Percentiles rank a stretch among this genome's conserved stretches.
phyloP scores from a whole-genome alignment of 257 asterid genomes.

The Ilex aquifolium region DNA sequence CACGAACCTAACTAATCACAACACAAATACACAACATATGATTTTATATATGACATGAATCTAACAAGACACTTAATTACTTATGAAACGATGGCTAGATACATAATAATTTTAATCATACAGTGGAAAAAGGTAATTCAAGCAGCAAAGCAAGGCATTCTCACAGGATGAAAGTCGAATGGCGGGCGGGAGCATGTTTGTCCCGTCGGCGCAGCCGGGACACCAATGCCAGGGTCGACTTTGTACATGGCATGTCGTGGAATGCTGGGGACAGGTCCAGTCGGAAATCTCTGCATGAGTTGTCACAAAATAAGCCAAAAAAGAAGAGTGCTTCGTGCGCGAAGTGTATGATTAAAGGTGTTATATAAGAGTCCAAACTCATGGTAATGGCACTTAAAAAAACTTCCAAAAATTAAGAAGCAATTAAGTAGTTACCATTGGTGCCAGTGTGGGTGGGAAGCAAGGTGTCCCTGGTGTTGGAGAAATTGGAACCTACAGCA shows the following conservation, averaged over 20 bases:
- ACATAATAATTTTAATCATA: no score
- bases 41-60: no score
- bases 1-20: no score
- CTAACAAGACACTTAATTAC: no score
- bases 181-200: conserved; percentile 58
- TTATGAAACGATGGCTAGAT: no score
- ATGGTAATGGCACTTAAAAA: not conserved
- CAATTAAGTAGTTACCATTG: conserved; percentile 32
- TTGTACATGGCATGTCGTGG: conserved; percentile 50
- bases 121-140: not conserved
- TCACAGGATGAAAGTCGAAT: conserved; percentile 62
- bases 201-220: conserved; percentile 25
- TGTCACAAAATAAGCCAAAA: conserved; percentile 1
- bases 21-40: no score
- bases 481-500: conserved; percentile 41
- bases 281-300: conserved; percentile 43
- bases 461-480: conserved; percentile 59
- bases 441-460: conserved; percentile 39
- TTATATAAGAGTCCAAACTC: no score
- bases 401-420: not conserved
- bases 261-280: conserved; percentile 44
- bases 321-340: no score
- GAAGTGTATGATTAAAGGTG: no score
- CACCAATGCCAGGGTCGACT: conserved; percentile 37
- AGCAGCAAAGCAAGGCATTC: conserved; percentile 1